These are phyloP conservation scores for Suillus subalutaceus DNA, from an alignment of 768 basidiomycete species.

Conservation along the genomic window DNA sequence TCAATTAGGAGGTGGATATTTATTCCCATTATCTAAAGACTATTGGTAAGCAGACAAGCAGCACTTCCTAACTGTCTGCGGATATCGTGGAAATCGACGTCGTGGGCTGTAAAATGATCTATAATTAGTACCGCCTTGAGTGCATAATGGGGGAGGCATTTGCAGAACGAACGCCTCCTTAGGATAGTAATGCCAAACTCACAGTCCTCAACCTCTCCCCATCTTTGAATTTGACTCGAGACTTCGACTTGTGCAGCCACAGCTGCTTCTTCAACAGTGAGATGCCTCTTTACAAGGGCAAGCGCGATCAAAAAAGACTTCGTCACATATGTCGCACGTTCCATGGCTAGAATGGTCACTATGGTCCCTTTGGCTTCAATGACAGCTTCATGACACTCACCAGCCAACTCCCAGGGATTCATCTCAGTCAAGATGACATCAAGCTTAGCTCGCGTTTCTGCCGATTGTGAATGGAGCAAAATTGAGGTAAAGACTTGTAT, in stretches of 20 bases:
- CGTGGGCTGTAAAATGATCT: slow-evolving; percentile 71
- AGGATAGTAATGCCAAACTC: slow-evolving; percentile 37
- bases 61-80: slow-evolving; percentile 84
- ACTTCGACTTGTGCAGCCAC: slow-evolving; percentile 91
- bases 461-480: slow-evolving; percentile 68
- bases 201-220: slow-evolving; percentile 99
- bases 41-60: slow-evolving; percentile 57
- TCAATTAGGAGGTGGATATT: slow-evolving; percentile 11
- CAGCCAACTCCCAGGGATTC: slow-evolving; percentile 88
- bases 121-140: slow-evolving; percentile 17
- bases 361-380: slow-evolving; percentile 1
- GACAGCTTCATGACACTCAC: slow-evolving; percentile 45
- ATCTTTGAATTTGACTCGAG: slow-evolving; percentile 90
- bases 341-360: slow-evolving; percentile 64
- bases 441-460: slow-evolving; percentile 66
- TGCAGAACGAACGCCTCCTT: slow-evolving; percentile 3
- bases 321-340: slow-evolving; percentile 84
- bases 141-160: slow-evolving; percentile 9
- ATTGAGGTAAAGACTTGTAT: slow-evolving; percentile 74
- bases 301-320: slow-evolving; percentile 92
- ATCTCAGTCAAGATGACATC: slow-evolving; percentile 58
- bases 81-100: slow-evolving; percentile 96
- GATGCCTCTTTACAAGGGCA: slow-evolving; percentile 74
- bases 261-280: slow-evolving; percentile 85
- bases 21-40: slow-evolving; percentile 23